Evolutionary conservation across 208 protist genomes (phyloP), one percentile per base, ranked within the genome.

Genomic region (Leishmania amazonensis): DNA sequence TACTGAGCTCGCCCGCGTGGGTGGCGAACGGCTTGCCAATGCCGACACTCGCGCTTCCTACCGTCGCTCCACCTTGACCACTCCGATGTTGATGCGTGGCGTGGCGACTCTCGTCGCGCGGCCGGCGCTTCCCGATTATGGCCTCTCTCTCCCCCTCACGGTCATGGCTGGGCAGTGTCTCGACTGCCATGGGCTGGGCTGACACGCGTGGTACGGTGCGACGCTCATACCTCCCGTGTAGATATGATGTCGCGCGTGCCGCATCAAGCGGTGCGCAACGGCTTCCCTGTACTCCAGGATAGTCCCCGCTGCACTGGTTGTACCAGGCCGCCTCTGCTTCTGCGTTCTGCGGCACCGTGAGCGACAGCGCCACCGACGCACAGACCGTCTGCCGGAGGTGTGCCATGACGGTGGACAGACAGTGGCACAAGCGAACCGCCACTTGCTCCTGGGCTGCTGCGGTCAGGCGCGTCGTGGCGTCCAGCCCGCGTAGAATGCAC

Each of bases 381-480:
- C 76, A 80, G 24, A 80, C 45, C 24, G 60, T 80, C 35, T 82
- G 67, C 47, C 82, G 72, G 73, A 96, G 83, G 60, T 95, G 88
- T 2, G 83, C 87, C 77, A 91, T 84, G 53, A 96, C 74, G 7
- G 93, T 96, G 77, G 90, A 85, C 49, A 95, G 80, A 49, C 86
- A 91, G 81, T 89, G 81, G 80, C 88, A 93, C 40, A 97, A 77
- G 1, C 80, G 87, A 49, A 85, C 88, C 17, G 87, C 81, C 57
- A 95, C 86, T 85, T 93, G 90, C 81, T 97, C 94, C 76, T 97
- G 94, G n/a, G 94, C 91, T 7, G 91, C 88, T 19, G 93, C 80
- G 0, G 94, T 97, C 40, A 97, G 84, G 19, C 79, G 64, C 28
- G 88, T 87, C 8, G 91, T 93, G 28, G 86, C 79, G 58, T 92